These are phyloP conservation scores for Candida parachauliodes DNA, from an alignment of 805 yeast genomes.

Conservation along the genomic window DNA sequence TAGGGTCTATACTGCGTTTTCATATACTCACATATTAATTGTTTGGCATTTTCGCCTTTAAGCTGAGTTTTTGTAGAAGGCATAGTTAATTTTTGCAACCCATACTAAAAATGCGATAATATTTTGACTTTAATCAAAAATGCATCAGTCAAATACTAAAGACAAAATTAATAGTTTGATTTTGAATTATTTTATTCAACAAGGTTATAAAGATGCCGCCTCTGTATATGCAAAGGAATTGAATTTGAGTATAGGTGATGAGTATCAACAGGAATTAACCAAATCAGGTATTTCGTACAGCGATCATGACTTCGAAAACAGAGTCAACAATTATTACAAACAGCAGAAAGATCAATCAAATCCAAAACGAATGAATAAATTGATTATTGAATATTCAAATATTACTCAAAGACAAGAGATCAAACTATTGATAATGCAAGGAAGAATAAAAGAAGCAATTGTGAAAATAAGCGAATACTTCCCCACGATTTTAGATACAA, in stretches of 20 bases:
- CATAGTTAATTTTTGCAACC: slow-evolving; percentile 7
- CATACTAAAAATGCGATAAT: not conserved
- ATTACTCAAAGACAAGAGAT: slow-evolving; percentile 53
- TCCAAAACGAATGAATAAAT: slow-evolving; percentile 5
- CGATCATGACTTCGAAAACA: not conserved
- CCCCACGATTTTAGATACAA: slow-evolving; percentile 63
- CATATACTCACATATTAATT: slow-evolving; percentile 33
- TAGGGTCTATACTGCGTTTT: slow-evolving; percentile 46
- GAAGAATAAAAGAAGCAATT: slow-evolving; percentile 60
- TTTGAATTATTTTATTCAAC: slow-evolving; percentile 70
- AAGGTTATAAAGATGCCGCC: slow-evolving; percentile 74
- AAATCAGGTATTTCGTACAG: not conserved
- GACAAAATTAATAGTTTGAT: slow-evolving; percentile 50
- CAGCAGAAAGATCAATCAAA: not conserved
- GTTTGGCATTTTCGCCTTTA: slow-evolving; percentile 22
- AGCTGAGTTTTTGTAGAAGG: slow-evolving; percentile 2
- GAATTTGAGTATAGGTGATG: slow-evolving; percentile 21
- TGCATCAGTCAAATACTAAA: slow-evolving; percentile 18
- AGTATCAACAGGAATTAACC: not conserved
- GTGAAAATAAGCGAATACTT: slow-evolving; percentile 52
- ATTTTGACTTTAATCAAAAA: not conserved
- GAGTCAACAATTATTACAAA: slow-evolving; percentile 2
- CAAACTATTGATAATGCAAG: slow-evolving; percentile 51
- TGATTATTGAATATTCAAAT: slow-evolving; percentile 42
- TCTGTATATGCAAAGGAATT: slow-evolving; percentile 57